These are phyloP conservation scores for Blastobotrys indianensis DNA, from an alignment of 1,139 yeast species.

Conservation along the genomic window DNA sequence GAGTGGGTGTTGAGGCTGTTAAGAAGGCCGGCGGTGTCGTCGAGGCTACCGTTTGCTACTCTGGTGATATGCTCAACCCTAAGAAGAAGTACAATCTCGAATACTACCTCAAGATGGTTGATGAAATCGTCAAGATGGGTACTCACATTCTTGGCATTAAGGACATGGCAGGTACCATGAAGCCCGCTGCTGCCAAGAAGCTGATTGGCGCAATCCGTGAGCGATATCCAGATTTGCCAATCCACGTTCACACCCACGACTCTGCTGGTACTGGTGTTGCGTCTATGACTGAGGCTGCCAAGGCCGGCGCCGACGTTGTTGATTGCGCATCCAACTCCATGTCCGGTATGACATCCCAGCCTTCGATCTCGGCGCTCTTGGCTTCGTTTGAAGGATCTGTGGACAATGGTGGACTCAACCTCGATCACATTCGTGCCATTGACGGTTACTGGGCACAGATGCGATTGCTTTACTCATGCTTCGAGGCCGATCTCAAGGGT, in stretches of 20 bases:
- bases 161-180: slow-evolving; percentile 99
- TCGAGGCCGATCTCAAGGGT: slow-evolving; percentile 97
- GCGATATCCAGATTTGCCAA: slow-evolving; percentile 87
- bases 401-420: slow-evolving; percentile 60
- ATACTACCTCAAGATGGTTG: slow-evolving; percentile 78
- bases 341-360: slow-evolving; percentile 99
- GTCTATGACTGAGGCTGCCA: slow-evolving; percentile 89
- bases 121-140: slow-evolving; percentile 84
- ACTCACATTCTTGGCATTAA: slow-evolving; percentile 95
- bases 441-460: slow-evolving; percentile 98
- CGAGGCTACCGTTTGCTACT: slow-evolving; percentile 96
- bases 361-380: slow-evolving; percentile 85
- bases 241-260: slow-evolving; percentile 98
- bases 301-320: slow-evolving; percentile 96
- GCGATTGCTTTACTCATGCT: slow-evolving; percentile 92
- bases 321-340: slow-evolving; percentile 96
- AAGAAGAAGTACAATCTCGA: slow-evolving; percentile 93
- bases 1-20: slow-evolving; percentile 97
- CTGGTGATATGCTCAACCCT: slow-evolving; percentile 95
- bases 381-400: slow-evolving; percentile 88
- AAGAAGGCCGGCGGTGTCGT: slow-evolving; percentile 98
- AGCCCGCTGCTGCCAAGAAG: slow-evolving; percentile 85
- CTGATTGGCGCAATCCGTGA: slow-evolving; percentile 77
- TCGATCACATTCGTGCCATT: slow-evolving; percentile 64
- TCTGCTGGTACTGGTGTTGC: slow-evolving; percentile 99